Evolutionary conservation across 2,329 filamentous ascomycete species (phyloP).

Genomic region (Penicillium sp.): DNA sequence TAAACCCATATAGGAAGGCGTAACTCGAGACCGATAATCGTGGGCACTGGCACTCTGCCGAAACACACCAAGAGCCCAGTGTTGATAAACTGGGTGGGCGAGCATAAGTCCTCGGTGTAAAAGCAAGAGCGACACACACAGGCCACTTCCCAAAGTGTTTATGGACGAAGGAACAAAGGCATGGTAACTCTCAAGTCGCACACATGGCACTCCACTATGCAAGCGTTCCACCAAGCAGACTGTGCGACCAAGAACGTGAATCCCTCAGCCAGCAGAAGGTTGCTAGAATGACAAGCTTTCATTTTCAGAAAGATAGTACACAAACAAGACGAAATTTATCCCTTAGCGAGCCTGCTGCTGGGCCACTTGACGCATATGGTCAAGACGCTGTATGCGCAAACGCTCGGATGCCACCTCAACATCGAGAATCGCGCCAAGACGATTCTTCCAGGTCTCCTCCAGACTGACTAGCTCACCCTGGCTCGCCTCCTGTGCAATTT

Average conservation of each 20-base stretch:
- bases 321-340: background rate
- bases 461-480: constrained; percentile 70
- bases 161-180: background rate
- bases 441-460: constrained; percentile 76
- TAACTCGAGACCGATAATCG: background rate
- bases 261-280: background rate
- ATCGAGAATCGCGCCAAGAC: constrained; percentile 78
- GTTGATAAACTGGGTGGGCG: background rate
- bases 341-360: constrained; percentile 35
- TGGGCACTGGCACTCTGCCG: background rate
- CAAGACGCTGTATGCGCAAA: constrained; percentile 65
- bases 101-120: background rate
- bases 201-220: background rate
- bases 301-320: background rate
- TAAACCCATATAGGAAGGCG: background rate
- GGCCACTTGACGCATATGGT: constrained; percentile 52
- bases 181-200: background rate
- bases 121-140: background rate
- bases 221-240: constrained; percentile 4
- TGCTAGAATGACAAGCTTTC: background rate
- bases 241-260: background rate
- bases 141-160: background rate
- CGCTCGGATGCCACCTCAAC: constrained; percentile 80
- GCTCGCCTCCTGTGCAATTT: constrained; percentile 67
- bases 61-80: background rate